Base-by-base conservation (phyloP, 805 yeast species). In the Candida vartiovaarae region DNA sequence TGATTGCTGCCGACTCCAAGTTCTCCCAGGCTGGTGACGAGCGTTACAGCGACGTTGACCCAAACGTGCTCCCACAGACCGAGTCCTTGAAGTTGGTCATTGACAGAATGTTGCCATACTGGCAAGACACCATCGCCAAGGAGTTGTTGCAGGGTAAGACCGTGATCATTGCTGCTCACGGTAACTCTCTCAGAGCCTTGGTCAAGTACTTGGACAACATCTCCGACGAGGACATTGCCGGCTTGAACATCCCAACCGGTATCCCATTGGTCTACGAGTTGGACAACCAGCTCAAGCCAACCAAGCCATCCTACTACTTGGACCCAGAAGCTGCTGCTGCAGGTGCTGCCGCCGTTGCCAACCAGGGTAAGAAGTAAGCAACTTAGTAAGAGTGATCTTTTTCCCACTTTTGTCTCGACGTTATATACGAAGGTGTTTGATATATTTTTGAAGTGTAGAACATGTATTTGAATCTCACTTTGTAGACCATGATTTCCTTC, bases 261-360 rank as follows among this genome's bases (percentile, higher is more conserved):
- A 91, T 90, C 57, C 98, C 98, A 65, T 81, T 90, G 72, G 96
- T 91, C 51, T 91, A 85, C 74, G 97, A 91, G 74, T 81, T 90
- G 64, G 96, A 90, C 67, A 84, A 76, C 43, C 64, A 77, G 62
- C 80, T 90, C 72, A 79, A 80, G 72, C 97, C 97, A 72, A 74
- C 82, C 65, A 89, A 89, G 82, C 84, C 88, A 57, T 81, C 95
- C 59, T 88, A 90, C 80, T 90, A 90, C 82, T 83, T 90, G 72
- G 98, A 90, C 74, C 98, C 98, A 62, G 97, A 88, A 75, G 98
- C 97, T 63, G 98, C 98, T 63, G 96, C 90, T 54, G 96, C 96
- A 44, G 98, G 98, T 78, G 98, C 97, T 55, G 97, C 97, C 64
- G 96, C 96, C 49, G 98, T 90, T 60, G 98, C 97, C 61, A 87